Base-by-base conservation (phyloP, 1,139 yeast genomes). In the Barnettozyma hawaiiensis region DNA sequence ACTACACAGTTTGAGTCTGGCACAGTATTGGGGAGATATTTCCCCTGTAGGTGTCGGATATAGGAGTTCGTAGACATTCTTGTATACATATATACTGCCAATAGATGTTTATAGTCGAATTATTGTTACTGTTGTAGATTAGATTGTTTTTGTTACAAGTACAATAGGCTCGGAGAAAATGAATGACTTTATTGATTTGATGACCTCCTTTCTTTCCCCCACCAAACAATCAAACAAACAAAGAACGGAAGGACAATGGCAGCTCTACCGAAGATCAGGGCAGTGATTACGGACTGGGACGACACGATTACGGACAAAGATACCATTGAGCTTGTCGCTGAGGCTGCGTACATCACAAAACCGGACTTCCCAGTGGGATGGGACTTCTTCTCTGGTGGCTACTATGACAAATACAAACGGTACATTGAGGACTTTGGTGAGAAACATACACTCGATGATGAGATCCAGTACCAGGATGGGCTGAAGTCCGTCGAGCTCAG, bases 221-320 rank as follows among this genome's bases (percentile, higher is more conserved):
- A 24, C 23, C 11, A 26, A n/a, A 26, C 16, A 26, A n/a, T 9
- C 9, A 22, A 3, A 3, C 9, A 26, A 26, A 8, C n/a, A 26
- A 24, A 12, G 11, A 3, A 22, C 34, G n/a, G n/a, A 28, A 23
- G 3, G 24, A 23, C 16, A 16, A 33, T 36, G 39, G 26, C n/a
- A n/a, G n/a, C 38, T 12, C 23, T 41, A 3, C 47, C 51, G 15
- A 43, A 41, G 39, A 46, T 56, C 21, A 47, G 35, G 15, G 55
- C 54, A 7, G 52, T 76, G 15, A 65, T 76, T 1, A 55, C 75
- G 3, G 92, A 83, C 55, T 83, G 85, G 81, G 92, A 83, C 57
- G 90, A 81, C 45, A 82, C 90, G 0, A 67, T 79, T 22, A 81
- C 90, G 1, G 50, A 56, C 8, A 52, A 59, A 14, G 90, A 83